phyloP scores from a whole-genome alignment of 2,329 filamentous ascomycete species.

The Rhinocladiella similis region DNA sequence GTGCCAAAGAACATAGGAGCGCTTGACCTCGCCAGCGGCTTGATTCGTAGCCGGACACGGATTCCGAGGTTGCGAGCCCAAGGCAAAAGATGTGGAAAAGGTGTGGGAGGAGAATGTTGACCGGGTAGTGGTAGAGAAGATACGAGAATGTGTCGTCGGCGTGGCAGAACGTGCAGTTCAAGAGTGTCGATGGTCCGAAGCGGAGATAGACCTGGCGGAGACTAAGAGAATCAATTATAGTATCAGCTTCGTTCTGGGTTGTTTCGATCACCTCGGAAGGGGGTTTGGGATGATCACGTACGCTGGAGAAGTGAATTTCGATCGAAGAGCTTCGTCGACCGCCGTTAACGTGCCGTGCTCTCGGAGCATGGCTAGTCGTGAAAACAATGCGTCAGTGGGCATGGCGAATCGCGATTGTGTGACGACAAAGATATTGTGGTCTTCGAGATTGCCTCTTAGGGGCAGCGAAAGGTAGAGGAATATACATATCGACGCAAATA shows the following conservation, averaged over 20 bases:
- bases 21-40: conserved; percentile 44
- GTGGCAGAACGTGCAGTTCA: conserved; percentile 79
- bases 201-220: conserved; percentile 72
- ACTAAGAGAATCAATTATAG: conserved; percentile 1
- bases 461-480: conserved; percentile 59
- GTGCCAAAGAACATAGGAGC: conserved; percentile 63
- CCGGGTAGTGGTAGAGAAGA: conserved; percentile 76
- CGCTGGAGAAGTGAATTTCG: conserved; percentile 68
- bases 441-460: conserved; percentile 27
- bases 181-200: conserved; percentile 73
- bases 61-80: conserved; percentile 70
- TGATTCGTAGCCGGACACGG: conserved; percentile 60
- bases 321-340: conserved; percentile 65
- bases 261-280: too few relatives aligned
- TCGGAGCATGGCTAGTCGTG: conserved; percentile 59
- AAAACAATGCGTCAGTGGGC: conserved; percentile 80
- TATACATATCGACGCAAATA: conserved; percentile 54
- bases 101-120: conserved; percentile 70
- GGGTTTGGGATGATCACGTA: conserved; percentile 48
- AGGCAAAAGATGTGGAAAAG: conserved; percentile 72
- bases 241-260: too few relatives aligned
- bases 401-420: conserved; percentile 83
- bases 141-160: conserved; percentile 69
- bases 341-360: conserved; percentile 44
- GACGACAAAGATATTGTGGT: conserved; percentile 73